Evolutionary conservation across 495 filamentous ascomycete species (phyloP), one percentile per base, ranked within the genome.

Genomic region (Penicillium steckii): DNA sequence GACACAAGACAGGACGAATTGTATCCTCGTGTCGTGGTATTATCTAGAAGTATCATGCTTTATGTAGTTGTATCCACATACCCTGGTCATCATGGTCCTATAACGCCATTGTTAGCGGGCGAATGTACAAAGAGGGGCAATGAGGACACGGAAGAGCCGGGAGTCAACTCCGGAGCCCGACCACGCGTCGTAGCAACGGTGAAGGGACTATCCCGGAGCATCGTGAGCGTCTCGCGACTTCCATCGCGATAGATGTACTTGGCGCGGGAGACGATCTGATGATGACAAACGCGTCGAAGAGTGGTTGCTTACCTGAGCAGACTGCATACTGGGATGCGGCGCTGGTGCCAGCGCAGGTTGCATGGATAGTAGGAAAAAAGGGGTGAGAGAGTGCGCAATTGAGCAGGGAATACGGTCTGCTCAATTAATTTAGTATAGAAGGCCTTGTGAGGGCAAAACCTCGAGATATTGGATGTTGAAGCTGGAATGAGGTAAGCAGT

Each of bases 311-410:
- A 82, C 79, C 72, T 80, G 78, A 73, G 72, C 73, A 68, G 73
- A 64, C 66, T 80, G 79, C 76, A 79, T 79, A 62, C 66, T 74
- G 65, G 76, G 77, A 71, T 80, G 79, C 64, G 78, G 79, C 60
- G 78, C 78, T 72, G 78, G 78, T 46, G 78, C 78, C 65, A 82
- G 66, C 63, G 74, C 70, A 53, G 78, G 77, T 66, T 82, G 79
- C 79, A 82, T 82, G 42, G 64, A 71, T 18, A 37, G n/a, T 4
- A 3, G 53, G 35, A 27, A 45, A 15, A 10, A 21, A 48, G 13
- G 26, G 44, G 24, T 42, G 22, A 27, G 33, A 43, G 35, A 46
- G 44, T 48, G 38, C 10, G 44, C 29, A 55, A 46, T 53, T 50
- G 32, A 42, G 22, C 33, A 44, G 37, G 26, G 37, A 38, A 38